These are phyloP conservation scores for Passalora sequoiae DNA, from an alignment of 2,329 filamentous ascomycete genomes.

Conservation along the genomic window DNA sequence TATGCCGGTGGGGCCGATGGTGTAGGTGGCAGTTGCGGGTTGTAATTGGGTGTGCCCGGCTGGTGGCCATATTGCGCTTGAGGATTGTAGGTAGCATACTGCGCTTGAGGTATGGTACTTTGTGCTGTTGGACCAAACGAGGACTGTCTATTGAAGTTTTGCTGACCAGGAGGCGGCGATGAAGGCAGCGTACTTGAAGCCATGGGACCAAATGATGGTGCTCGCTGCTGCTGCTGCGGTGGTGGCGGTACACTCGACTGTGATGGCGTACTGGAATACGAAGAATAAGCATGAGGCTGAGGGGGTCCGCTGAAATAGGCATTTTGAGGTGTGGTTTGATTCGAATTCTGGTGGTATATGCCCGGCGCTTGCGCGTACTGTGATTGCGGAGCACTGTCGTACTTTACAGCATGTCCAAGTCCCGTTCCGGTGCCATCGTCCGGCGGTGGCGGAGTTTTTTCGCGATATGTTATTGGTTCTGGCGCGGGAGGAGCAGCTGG, in stretches of 20 bases:
- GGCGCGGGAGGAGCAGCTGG: constrained; percentile 71
- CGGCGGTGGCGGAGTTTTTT: constrained; percentile 72
- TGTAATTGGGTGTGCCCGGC: constrained; percentile 24
- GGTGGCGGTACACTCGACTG: constrained; percentile 21
- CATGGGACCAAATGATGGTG: constrained; percentile 24
- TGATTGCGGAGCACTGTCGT: constrained; percentile 31
- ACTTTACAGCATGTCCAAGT: constrained; percentile 35
- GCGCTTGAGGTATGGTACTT: constrained; percentile 20
- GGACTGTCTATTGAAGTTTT: constrained; percentile 33
- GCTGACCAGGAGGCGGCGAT: constrained; percentile 26
- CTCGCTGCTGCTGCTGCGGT: constrained; percentile 20
- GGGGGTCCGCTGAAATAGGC: constrained; percentile 42
- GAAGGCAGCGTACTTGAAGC: constrained; percentile 20
- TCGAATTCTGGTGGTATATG: constrained; percentile 22
- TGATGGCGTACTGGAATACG: constrained; percentile 14
- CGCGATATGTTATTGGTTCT: constrained; percentile 64
- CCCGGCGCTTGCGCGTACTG: constrained; percentile 25
- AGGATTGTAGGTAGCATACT: constrained; percentile 36
- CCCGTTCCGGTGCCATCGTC: constrained; percentile 54
- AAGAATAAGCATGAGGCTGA: constrained; percentile 14
- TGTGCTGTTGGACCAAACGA: constrained; percentile 15
- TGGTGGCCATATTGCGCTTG: constrained; percentile 24
- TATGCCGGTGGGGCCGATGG: constrained; percentile 33
- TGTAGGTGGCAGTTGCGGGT: constrained; percentile 28
- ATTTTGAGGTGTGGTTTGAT: constrained; percentile 26